Conservation (phyloP, 2,329 filamentous ascomycete species). For the Ceratocystis huliohia region DNA sequence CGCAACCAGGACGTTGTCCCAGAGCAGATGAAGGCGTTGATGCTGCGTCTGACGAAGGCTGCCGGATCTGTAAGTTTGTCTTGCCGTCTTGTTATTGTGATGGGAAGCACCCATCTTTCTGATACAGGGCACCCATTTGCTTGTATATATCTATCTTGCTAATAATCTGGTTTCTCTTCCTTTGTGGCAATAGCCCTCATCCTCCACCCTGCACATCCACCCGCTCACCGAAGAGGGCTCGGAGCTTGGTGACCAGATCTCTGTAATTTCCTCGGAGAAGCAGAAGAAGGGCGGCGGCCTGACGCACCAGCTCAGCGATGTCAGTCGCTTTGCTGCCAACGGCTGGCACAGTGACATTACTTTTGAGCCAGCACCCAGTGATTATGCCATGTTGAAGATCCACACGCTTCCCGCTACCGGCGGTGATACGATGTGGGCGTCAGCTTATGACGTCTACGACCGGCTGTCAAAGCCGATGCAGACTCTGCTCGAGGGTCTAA, state of each 20-base stretch:
- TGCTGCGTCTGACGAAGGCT: slow-evolving; percentile 45
- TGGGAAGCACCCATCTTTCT: not conserved
- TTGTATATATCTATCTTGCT: not conserved
- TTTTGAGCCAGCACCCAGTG: slow-evolving; percentile 46
- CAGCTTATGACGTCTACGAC: slow-evolving; percentile 49
- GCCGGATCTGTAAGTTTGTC: slow-evolving; percentile 30
- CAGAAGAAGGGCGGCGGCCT: slow-evolving; percentile 42
- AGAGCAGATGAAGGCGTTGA: slow-evolving; percentile 47
- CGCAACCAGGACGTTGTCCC: slow-evolving; percentile 46
- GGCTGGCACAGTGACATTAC: slow-evolving; percentile 42
- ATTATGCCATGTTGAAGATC: slow-evolving; percentile 49
- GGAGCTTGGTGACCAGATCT: slow-evolving; percentile 45
- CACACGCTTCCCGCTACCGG: slow-evolving; percentile 43
- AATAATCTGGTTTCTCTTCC: not conserved
- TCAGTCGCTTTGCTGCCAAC: slow-evolving; percentile 33
- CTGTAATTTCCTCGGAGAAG: slow-evolving; percentile 43
- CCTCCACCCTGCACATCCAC: slow-evolving; percentile 48
- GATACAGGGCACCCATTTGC: too few relatives aligned
- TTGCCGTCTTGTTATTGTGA: too few relatives aligned
- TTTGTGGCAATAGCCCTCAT: slow-evolving; percentile 34
- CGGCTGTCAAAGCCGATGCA: slow-evolving; percentile 39
- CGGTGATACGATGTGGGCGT: slow-evolving; percentile 50
- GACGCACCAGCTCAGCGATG: slow-evolving; percentile 39
- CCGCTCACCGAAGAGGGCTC: slow-evolving; percentile 42
- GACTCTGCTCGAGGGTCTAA: slow-evolving; percentile 40